Evolutionary conservation across 2,329 filamentous ascomycete species (phyloP).

Genomic region (Orbilia javanica): DNA sequence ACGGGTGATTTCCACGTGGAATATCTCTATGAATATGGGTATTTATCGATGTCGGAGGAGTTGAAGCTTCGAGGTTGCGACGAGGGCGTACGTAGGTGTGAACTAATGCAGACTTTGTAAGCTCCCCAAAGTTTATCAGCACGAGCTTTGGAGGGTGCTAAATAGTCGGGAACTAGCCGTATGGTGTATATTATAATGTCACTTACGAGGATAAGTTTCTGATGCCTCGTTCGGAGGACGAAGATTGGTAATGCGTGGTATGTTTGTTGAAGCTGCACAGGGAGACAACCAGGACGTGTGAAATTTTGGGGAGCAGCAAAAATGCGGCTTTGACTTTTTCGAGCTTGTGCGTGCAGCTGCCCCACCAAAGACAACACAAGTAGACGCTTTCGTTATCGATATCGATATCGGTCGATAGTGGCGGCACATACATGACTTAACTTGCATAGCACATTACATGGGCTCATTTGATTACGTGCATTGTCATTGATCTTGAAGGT

Average conservation of each 20-base stretch:
- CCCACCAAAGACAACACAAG: conserved; percentile 58
- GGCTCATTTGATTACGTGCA: neutral
- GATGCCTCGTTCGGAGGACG: neutral
- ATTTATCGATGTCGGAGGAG: conserved; percentile 68
- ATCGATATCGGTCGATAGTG: conserved; percentile 49
- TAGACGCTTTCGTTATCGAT: conserved; percentile 47
- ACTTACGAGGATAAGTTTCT: neutral
- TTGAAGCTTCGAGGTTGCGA: conserved; percentile 59
- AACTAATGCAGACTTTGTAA: conserved; percentile 13
- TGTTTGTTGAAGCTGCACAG: conserved; percentile 7
- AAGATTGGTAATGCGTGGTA: conserved; percentile 27
- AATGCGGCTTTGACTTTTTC: conserved; percentile 59
- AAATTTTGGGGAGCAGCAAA: conserved; percentile 56
- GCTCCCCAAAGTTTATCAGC: neutral
- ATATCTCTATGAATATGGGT: conserved; percentile 72
- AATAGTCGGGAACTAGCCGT: neutral
- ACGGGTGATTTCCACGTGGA: conserved; percentile 60
- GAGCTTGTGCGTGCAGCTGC: conserved; percentile 57
- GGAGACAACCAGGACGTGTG: conserved; percentile 35
- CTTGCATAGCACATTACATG: too few relatives aligned
- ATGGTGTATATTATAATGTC: neutral
- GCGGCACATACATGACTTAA: conserved; percentile 14
- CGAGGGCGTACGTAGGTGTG: neutral
- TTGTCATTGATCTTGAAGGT: neutral
- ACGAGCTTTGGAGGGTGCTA: neutral